These are phyloP conservation scores for Penicillium pulvis DNA, from an alignment of 495 filamentous ascomycete genomes.

Conservation along the genomic window DNA sequence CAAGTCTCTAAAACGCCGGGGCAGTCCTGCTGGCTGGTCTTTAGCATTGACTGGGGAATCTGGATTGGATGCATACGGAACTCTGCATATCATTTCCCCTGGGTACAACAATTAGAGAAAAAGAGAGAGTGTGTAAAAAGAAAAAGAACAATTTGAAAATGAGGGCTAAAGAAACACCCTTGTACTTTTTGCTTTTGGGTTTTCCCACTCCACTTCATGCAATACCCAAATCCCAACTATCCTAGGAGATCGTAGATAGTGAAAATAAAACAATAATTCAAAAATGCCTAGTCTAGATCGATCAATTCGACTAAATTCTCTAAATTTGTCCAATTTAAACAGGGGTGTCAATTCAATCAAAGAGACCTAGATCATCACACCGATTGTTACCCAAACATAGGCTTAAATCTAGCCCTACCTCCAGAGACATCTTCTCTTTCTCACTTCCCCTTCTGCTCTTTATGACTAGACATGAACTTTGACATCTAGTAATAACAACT, in stretches of 20 bases:
- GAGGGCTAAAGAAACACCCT: slow-evolving; percentile 1
- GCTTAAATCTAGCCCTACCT: slow-evolving; percentile 34
- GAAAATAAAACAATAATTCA: slow-evolving; percentile 1
- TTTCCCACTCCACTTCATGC: slow-evolving; percentile 4
- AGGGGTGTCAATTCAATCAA: background rate
- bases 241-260: slow-evolving; percentile 3
- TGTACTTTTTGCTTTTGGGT: background rate
- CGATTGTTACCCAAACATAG: slow-evolving; percentile 34
- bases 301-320: background rate
- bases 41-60: slow-evolving; percentile 18
- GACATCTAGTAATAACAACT: slow-evolving; percentile 4
- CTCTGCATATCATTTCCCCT: slow-evolving; percentile 35
- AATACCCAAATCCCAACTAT: background rate
- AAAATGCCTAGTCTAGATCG: slow-evolving; percentile 6
- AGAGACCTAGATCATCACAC: slow-evolving; percentile 25
- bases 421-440: slow-evolving; percentile 23
- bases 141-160: slow-evolving; percentile 2
- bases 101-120: slow-evolving; percentile 17
- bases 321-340: background rate
- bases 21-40: slow-evolving; percentile 29
- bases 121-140: slow-evolving; percentile 11
- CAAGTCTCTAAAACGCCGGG: slow-evolving; percentile 30
- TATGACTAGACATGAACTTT: slow-evolving; percentile 10
- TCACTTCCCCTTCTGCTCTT: slow-evolving; percentile 15
- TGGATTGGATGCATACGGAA: slow-evolving; percentile 26